A percentile compares a stretch with the other conserved stretches of the same genome.
These are phyloP conservation scores for Fonsecaea nubica DNA, from an alignment of 2,329 filamentous ascomycete genomes.

Conservation along the genomic window DNA sequence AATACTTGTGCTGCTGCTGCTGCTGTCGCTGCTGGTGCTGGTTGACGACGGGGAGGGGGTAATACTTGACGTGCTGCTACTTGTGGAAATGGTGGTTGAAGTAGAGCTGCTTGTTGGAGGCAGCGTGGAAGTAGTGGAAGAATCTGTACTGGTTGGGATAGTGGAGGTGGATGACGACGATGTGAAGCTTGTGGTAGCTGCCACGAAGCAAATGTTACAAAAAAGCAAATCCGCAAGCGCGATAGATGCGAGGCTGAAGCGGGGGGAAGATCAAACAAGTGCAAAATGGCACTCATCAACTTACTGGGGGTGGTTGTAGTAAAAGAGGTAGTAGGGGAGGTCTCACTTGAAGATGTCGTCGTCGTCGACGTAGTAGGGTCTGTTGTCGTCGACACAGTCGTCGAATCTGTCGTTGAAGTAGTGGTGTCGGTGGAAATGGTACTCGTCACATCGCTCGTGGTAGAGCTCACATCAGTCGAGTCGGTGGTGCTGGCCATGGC, in stretches of 20 bases:
- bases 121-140: constrained; percentile 18
- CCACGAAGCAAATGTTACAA: constrained; percentile 26
- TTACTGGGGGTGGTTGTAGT: constrained; percentile 24
- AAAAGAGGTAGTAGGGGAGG: neutral
- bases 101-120: constrained; percentile 14
- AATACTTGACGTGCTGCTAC: constrained; percentile 21
- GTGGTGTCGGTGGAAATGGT: constrained; percentile 8
- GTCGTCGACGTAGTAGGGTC: neutral
- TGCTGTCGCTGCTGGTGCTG: neutral
- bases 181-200: constrained; percentile 32
- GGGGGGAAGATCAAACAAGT: constrained; percentile 2
- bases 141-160: constrained; percentile 15
- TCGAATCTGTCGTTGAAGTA: too few relatives aligned
- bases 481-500: constrained; percentile 27
- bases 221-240: constrained; percentile 15
- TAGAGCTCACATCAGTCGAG: neutral
- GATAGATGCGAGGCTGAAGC: constrained; percentile 20
- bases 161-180: neutral
- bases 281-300: constrained; percentile 19
- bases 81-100: constrained; percentile 16
- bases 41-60: constrained; percentile 6
- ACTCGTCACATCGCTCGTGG: constrained; percentile 1
- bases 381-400: constrained; percentile 10
- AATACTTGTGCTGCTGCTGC: constrained; percentile 10
- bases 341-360: neutral